phyloP scores from a whole-genome alignment of 495 filamentous ascomycete genomes.

The Cryomyces minteri region DNA sequence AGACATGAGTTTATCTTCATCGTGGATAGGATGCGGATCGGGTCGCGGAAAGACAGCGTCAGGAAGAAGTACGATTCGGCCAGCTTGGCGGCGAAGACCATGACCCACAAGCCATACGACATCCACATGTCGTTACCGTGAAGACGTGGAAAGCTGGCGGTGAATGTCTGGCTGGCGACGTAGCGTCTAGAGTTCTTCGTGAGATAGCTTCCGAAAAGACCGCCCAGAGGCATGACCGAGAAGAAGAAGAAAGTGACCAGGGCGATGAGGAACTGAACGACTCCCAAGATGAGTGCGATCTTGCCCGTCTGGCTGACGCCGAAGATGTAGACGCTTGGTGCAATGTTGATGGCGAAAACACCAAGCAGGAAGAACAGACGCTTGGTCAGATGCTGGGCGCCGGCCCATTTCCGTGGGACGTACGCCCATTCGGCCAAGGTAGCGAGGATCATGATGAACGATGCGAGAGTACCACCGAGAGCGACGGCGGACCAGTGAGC shows the following conservation, averaged over 20 bases:
- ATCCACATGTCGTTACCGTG: conserved; percentile 91
- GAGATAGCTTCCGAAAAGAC: conserved; percentile 89
- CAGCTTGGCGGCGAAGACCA: conserved; percentile 81
- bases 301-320: conserved; percentile 35
- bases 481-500: conserved; percentile 66
- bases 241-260: conserved; percentile 80
- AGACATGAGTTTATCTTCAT: conserved; percentile 60
- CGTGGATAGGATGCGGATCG: conserved; percentile 67
- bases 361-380: conserved; percentile 67
- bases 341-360: conserved; percentile 70
- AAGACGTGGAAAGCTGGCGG: conserved; percentile 81
- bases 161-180: conserved; percentile 97
- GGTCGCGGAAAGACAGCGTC: conserved; percentile 81
- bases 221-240: conserved; percentile 84
- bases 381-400: conserved; percentile 91
- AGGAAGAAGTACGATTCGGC: conserved; percentile 88
- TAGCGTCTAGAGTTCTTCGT: conserved; percentile 76
- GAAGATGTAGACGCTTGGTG: conserved; percentile 79
- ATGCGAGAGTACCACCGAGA: conserved; percentile 63
- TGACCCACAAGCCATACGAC: conserved; percentile 86
- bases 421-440: conserved; percentile 86
- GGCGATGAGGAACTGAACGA: conserved; percentile 87
- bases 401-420: conserved; percentile 84
- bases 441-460: conserved; percentile 70
- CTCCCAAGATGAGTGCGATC: conserved; percentile 50